Evolutionary conservation across 768 basidiomycete genomes (phyloP), one percentile per base, ranked within the genome.

Genomic region (Crassisporium funariophilum): DNA sequence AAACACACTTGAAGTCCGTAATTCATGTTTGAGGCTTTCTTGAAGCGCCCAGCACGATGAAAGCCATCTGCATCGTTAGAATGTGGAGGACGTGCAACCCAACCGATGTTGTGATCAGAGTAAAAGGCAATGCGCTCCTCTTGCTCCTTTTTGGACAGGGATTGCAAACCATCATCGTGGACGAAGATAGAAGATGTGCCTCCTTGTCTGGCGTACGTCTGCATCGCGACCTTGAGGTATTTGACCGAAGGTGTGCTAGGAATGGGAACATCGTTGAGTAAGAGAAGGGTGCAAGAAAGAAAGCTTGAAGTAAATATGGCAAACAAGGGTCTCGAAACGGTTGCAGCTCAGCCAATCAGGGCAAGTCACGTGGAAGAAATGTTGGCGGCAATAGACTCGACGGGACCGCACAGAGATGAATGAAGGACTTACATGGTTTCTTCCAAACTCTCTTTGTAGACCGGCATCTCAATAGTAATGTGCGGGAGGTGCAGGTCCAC

Each of bases 11-110:
- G 65, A 12, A 77, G 72, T 0, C 84, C 88, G 57, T 83, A 90
- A 61, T 92, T 94, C 87, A 94, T 89, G 65, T 94, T 94, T 2
- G 82, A 84, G 1, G 88, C 88, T 65, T 94, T 94, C 75, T 94
- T 92, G 80, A 94, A 94, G 12, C 90, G 80, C 33, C 91, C 91
- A 22, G 88, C 87, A 38, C 91, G 86, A 50, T 86, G 78, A 72
- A 81, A 90, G 1, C 86, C 88, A 59, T 83, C 81, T 13, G 79
- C 67, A 2, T 68, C 64, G 53, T 68, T 68, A 31, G 78, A 78
- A 62, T 91, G 89, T 46, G 76, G 74, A 1, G 91, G 90, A 34
- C 91, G 82, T 19, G 91, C 88, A 50, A 91, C 84, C 80, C 85
- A 93, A 12, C 86, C 90, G 53, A 92, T 87, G 60, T 83, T 81